phyloP scores from a whole-genome alignment of 2,329 filamentous ascomycete species.

The Trichoderma sp. region DNA sequence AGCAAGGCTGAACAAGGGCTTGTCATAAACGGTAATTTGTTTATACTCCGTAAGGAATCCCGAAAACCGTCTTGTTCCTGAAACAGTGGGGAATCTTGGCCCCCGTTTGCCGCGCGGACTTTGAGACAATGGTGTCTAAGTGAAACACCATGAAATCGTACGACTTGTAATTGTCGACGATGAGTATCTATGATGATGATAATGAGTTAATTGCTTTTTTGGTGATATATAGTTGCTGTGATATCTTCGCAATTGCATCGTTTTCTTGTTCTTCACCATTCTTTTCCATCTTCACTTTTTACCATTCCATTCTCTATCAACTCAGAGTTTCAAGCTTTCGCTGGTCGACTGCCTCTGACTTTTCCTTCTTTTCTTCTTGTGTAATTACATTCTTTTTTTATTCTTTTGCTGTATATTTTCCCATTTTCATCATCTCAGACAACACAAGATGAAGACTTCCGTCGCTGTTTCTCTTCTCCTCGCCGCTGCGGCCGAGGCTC shows the following conservation, averaged over 20 bases:
- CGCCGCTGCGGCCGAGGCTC: constrained; percentile 1
- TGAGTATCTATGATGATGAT: not conserved
- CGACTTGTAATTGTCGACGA: not conserved
- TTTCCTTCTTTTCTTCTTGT: not conserved
- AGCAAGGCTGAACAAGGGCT: not conserved
- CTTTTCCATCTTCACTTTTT: not conserved
- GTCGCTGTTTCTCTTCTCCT: not conserved
- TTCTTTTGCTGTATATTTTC: not conserved
- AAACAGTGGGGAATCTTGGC: not conserved
- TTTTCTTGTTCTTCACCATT: not conserved
- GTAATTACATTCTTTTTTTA: not conserved
- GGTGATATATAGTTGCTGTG: not conserved
- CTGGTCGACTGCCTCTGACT: constrained; percentile 4
- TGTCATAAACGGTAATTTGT: not conserved
- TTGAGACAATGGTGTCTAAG: not conserved
- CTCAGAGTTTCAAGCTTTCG: constrained; percentile 12
- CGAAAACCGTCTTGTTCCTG: not conserved
- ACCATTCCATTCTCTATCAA: not conserved
- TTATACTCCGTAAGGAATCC: not conserved
- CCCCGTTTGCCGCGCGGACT: constrained; percentile 10
- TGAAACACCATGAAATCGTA: not conserved
- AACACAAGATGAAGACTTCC: not conserved
- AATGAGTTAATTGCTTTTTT: not conserved
- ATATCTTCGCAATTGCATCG: not conserved
- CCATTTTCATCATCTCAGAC: not conserved